Conservation (phyloP, 2,329 filamentous ascomycete species). For the Fusarium tjaetaba region DNA sequence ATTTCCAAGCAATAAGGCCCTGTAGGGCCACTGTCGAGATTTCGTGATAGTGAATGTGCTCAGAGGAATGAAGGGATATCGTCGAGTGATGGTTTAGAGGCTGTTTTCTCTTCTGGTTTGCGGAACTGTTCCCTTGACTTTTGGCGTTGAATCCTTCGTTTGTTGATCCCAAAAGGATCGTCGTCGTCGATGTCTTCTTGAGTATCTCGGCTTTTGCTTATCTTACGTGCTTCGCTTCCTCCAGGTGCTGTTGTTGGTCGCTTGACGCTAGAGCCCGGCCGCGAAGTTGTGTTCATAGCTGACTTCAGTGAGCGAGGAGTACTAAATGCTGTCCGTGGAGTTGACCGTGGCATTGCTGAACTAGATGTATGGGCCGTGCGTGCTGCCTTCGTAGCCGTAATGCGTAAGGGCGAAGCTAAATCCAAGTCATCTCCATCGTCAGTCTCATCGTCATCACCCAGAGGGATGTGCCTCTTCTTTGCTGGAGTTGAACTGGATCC, state of each 20-base stretch:
- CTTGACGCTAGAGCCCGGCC: neutral
- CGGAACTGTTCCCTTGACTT: conserved; percentile 46
- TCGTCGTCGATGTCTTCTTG: conserved; percentile 44
- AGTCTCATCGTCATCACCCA: conserved; percentile 30
- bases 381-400: conserved; percentile 2
- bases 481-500: neutral
- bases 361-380: conserved; percentile 7
- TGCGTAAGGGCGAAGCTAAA: conserved; percentile 29
- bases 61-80: conserved; percentile 53
- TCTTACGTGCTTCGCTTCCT: neutral
- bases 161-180: conserved; percentile 50
- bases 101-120: conserved; percentile 23
- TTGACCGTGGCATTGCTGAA: conserved; percentile 16
- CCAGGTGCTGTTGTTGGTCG: conserved; percentile 7
- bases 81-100: conserved; percentile 37
- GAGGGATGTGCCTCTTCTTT: conserved; percentile 25
- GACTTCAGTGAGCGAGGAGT: conserved; percentile 23
- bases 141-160: conserved; percentile 45
- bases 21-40: neutral
- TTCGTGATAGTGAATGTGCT: conserved; percentile 3
- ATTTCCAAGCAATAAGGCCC: neutral
- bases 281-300: conserved; percentile 8
- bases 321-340: conserved; percentile 14
- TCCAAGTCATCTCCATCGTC: conserved; percentile 27
- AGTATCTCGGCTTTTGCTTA: neutral